phyloP scores from a whole-genome alignment of 2,329 filamentous ascomycete genomes.

The Ophiostoma novo-ulmi region DNA sequence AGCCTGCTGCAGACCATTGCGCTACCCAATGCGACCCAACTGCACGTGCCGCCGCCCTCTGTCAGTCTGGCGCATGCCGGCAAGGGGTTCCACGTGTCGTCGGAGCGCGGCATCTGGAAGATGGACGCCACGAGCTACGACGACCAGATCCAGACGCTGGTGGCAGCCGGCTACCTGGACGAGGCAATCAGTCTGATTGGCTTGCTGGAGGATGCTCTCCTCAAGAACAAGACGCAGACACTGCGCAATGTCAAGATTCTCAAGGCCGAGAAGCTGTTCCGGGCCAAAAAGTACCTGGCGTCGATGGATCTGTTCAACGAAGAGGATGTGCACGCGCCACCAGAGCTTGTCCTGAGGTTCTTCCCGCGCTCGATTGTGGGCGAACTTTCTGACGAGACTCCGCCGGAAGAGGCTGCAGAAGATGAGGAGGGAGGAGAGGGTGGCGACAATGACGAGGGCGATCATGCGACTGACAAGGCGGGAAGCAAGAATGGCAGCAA shows the following conservation, averaged over 20 bases:
- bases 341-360: constrained; percentile 77
- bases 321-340: constrained; percentile 81
- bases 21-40: constrained; percentile 72
- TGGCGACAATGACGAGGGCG: constrained; percentile 32
- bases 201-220: constrained; percentile 87
- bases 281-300: constrained; percentile 73
- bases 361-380: constrained; percentile 84
- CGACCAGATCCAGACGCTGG: constrained; percentile 76
- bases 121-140: constrained; percentile 94
- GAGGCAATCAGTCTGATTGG: constrained; percentile 85
- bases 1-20: constrained; percentile 82
- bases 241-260: constrained; percentile 83
- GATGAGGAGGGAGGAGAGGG: constrained; percentile 29
- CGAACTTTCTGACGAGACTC: constrained; percentile 55
- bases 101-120: constrained; percentile 88
- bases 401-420: constrained; percentile 23
- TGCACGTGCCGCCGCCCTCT: constrained; percentile 89
- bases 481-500: constrained; percentile 26
- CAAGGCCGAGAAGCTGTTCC: constrained; percentile 83
- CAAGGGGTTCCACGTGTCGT: constrained; percentile 90
- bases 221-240: constrained; percentile 74
- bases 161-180: constrained; percentile 69
- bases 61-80: constrained; percentile 92
- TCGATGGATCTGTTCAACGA: constrained; percentile 82
- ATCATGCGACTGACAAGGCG: constrained; percentile 29